These are phyloP conservation scores for Aurantiochytrium sp. DNA, from an alignment of 108 stramenopile species.

Conservation along the genomic window DNA sequence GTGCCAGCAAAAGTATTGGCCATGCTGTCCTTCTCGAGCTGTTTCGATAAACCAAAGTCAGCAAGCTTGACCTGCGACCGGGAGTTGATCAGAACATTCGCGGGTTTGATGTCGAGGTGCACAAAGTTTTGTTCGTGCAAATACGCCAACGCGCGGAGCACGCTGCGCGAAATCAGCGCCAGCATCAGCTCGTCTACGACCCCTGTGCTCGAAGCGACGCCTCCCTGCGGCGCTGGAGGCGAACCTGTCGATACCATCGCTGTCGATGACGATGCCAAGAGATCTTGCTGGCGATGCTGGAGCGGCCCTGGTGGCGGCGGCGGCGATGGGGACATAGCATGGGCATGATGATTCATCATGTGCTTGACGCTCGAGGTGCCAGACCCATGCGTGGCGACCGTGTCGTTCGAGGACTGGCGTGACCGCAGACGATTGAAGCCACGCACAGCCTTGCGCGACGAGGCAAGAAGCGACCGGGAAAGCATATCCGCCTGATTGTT, in stretches of 20 bases:
- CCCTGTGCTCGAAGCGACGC: slow-evolving; percentile 8
- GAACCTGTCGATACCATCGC: too few relatives aligned
- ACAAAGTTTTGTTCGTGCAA: slow-evolving; percentile 41
- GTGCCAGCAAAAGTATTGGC: slow-evolving; percentile 62
- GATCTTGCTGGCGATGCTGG: too few relatives aligned
- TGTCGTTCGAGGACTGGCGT: background rate
- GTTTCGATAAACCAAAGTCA: slow-evolving; percentile 29
- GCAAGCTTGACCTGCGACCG: slow-evolving; percentile 27
- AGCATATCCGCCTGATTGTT: background rate
- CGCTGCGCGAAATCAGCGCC: slow-evolving; percentile 31
- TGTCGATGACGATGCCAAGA: too few relatives aligned
- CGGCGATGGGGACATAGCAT: too few relatives aligned
- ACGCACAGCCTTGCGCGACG: background rate
- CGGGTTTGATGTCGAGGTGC: slow-evolving; percentile 62
- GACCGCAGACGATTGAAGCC: background rate
- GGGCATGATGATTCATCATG: too few relatives aligned
- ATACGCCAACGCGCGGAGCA: slow-evolving; percentile 35
- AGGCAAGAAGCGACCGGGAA: background rate
- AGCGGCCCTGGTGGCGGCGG: too few relatives aligned
- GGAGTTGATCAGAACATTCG: slow-evolving; percentile 32
- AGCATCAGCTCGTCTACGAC: slow-evolving; percentile 36
- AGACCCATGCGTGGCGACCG: background rate
- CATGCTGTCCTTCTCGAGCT: slow-evolving; percentile 18
- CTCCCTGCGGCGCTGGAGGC: background rate
- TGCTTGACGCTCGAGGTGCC: background rate